A percentile compares a stretch with the other conserved stretches of the same genome.
phyloP scores from a whole-genome alignment of 2,329 filamentous ascomycete species.

The Sporothrix protearum region DNA sequence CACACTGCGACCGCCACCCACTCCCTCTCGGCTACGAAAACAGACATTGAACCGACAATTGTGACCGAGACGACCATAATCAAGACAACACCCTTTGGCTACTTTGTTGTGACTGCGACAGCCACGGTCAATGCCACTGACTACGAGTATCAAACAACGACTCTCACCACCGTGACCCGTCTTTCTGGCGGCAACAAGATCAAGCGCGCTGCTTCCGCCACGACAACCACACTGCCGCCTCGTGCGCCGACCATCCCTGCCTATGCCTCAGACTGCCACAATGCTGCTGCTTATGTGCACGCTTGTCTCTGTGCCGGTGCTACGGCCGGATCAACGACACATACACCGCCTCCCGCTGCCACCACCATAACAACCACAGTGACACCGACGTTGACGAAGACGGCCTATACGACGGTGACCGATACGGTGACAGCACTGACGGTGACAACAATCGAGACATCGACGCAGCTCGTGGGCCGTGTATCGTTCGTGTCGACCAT shows the following conservation, averaged over 20 bases:
- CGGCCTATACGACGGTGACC: background rate
- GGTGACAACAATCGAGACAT: background rate
- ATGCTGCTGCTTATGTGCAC: background rate
- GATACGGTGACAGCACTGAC: background rate
- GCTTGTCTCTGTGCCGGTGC: constrained; percentile 18
- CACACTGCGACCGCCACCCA: background rate
- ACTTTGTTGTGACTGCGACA: background rate
- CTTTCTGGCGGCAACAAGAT: background rate
- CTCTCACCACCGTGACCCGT: constrained; percentile 2
- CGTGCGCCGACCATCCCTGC: background rate
- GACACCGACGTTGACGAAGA: constrained; percentile 3
- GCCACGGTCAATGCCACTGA: background rate
- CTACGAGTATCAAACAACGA: constrained; percentile 8
- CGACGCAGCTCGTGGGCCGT: constrained; percentile 5
- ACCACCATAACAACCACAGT: background rate
- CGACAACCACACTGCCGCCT: background rate
- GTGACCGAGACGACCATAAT: constrained; percentile 17
- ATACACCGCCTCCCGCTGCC: background rate
- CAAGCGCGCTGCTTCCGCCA: background rate
- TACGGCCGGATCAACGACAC: background rate
- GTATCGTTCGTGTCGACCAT: constrained; percentile 16
- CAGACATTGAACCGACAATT: background rate
- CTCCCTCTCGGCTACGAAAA: background rate
- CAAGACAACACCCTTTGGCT: constrained; percentile 11
- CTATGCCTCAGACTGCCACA: constrained; percentile 14